Base-by-base conservation (phyloP, 352 stramenopile genomes). In the Lagenidium sp. region DNA sequence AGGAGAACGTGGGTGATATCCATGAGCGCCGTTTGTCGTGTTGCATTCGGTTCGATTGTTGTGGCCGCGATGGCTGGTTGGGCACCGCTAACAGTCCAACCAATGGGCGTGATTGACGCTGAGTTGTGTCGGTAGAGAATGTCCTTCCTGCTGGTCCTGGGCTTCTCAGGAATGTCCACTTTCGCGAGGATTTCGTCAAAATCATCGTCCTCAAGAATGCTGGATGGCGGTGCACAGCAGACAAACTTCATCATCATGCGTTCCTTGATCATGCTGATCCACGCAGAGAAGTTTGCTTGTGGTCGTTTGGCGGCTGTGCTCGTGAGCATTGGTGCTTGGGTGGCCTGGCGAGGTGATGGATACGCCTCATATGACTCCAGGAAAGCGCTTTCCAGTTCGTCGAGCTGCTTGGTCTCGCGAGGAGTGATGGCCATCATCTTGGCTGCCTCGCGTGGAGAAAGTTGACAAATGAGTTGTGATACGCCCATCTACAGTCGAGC, bases 371-470 rank as follows among this genome's bases (percentile, higher is more conserved):
- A n/a, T n/a, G n/a, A n/a, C 18, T 48, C 36, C 24, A 52, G 18
- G 24, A 57, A 57, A 22, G 50, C 50, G 36, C 18, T 8, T 36
- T 57, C 50, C 20, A 57, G 41, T 15, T 57, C 50, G 15, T 57
- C 31, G n/a, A 57, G 50, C 25, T 41, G 42, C 31, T 47, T 52
- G 30, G 43, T 44, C n/a, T 57, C 43, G 38, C 52, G 37, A 29
- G 43, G 50, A 12, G 50, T 57, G 42, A 57, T 57, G 42, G 50
- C 50, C 50, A 57, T 57, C 50, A 57, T 52, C 18, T 8, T 50
- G 22, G 20, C 12, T 6, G 43, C 24, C 31, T 13, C 20, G 24
- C 21, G 15, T 18, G 26, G 11, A 16, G 37, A 42, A 44, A 39
- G 48, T 52, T 44, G 35, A 51, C 47, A 48, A 48, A 48, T 57